A percentile compares a stretch with the other conserved stretches of the same genome.
These are phyloP conservation scores for Alternaria brassicae DNA, from an alignment of 2,329 filamentous ascomycete genomes.

Conservation along the genomic window DNA sequence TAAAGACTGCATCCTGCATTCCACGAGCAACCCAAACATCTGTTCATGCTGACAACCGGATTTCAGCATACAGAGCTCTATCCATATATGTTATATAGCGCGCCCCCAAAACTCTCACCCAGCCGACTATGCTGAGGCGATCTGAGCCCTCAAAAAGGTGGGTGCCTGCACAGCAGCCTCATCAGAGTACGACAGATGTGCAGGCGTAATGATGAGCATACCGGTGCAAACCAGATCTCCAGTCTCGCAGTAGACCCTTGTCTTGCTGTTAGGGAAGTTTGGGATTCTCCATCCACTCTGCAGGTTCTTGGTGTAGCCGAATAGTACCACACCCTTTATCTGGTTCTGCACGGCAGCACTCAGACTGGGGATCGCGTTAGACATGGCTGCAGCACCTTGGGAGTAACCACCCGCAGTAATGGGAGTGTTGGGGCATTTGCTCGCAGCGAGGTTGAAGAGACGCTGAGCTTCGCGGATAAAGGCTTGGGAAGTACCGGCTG, in stretches of 20 bases:
- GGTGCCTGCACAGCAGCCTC: constrained; percentile 32
- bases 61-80: background rate
- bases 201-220: constrained; percentile 36
- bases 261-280: constrained; percentile 39
- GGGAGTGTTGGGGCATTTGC: constrained; percentile 47
- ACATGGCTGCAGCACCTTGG: constrained; percentile 49
- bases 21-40: background rate
- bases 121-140: background rate
- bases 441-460: constrained; percentile 45
- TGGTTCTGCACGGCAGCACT: constrained; percentile 34
- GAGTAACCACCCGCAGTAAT: constrained; percentile 51
- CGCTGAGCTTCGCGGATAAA: constrained; percentile 42
- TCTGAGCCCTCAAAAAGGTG: constrained; percentile 22
- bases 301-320: constrained; percentile 49
- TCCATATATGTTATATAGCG: background rate
- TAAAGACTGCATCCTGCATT: background rate
- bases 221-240: constrained; percentile 45
- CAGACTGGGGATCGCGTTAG: constrained; percentile 37
- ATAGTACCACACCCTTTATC: constrained; percentile 48
- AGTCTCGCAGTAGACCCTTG: constrained; percentile 43
- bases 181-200: constrained; percentile 40
- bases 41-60: background rate
- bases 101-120: background rate
- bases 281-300: constrained; percentile 47
- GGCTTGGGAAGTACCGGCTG: constrained; percentile 36